These are phyloP conservation scores for Agastache rugosa DNA, from an alignment of 257 asterid genomes.

Conservation along the genomic window DNA sequence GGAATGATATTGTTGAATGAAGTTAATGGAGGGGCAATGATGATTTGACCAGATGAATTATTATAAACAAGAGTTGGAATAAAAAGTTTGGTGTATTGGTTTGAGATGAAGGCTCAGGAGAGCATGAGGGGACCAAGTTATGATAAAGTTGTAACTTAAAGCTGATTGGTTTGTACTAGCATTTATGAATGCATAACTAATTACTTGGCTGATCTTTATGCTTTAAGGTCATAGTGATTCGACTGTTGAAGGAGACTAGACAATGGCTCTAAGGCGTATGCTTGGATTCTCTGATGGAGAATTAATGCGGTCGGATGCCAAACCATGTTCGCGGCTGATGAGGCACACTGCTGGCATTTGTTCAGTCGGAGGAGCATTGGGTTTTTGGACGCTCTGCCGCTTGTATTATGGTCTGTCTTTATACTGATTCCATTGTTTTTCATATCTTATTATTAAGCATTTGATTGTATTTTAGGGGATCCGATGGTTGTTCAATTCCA, in stretches of 20 bases:
- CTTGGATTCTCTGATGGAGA: slow-evolving; percentile 89
- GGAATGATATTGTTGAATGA: not conserved
- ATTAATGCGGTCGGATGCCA: slow-evolving; percentile 85
- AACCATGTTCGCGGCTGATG: slow-evolving; percentile 84
- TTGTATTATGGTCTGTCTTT: slow-evolving; percentile 72
- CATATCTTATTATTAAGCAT: slow-evolving; percentile 4
- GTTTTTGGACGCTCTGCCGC: slow-evolving; percentile 92
- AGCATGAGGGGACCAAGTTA: not conserved
- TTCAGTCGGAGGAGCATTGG: slow-evolving; percentile 80
- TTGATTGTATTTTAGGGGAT: slow-evolving; percentile 5
- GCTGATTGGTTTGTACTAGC: not conserved
- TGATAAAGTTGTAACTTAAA: not conserved
- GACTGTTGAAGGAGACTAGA: slow-evolving; percentile 28
- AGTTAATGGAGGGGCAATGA: not conserved
- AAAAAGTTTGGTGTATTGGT: not conserved
- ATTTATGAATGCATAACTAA: no score
- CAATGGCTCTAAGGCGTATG: slow-evolving; percentile 79
- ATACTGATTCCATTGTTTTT: not conserved
- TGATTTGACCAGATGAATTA: not conserved
- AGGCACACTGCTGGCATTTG: slow-evolving; percentile 88
- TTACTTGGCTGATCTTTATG: no score
- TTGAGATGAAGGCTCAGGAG: not conserved
- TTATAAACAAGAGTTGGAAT: not conserved
- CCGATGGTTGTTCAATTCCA: not conserved
- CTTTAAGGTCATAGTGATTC: not conserved